Evolutionary conservation across 2,329 filamentous ascomycete species (phyloP).

Genomic region (Ophiosphaerella korrae): DNA sequence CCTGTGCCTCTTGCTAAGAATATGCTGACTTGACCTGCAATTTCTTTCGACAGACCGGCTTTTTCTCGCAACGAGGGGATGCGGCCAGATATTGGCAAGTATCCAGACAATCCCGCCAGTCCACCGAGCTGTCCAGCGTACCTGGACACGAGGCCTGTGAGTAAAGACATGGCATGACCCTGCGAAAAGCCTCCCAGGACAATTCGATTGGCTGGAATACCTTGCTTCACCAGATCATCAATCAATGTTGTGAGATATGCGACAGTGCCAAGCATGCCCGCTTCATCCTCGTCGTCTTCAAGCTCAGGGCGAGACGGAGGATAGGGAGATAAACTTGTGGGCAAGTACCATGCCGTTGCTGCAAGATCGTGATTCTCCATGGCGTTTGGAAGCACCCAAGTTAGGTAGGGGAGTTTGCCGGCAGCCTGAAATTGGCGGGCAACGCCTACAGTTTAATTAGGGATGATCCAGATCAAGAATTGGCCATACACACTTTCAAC

Average conservation of each 20-base stretch:
- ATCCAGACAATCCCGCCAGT: conserved; percentile 54
- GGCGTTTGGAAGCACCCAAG: conserved; percentile 59
- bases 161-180: conserved; percentile 53
- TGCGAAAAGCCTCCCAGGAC: conserved; percentile 57
- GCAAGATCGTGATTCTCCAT: conserved; percentile 53
- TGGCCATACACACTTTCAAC: conserved; percentile 44
- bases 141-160: conserved; percentile 50
- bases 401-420: conserved; percentile 54
- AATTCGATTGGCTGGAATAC: conserved; percentile 51
- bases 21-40: conserved; percentile 46
- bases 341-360: conserved; percentile 55
- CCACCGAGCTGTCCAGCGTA: conserved; percentile 49
- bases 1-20: conserved; percentile 55
- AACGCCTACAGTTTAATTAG: conserved; percentile 40
- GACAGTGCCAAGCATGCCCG: conserved; percentile 49
- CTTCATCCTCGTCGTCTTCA: conserved; percentile 54
- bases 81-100: conserved; percentile 51
- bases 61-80: conserved; percentile 48
- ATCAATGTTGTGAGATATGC: conserved; percentile 51
- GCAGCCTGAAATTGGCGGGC: conserved; percentile 56
- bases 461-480: neutral
- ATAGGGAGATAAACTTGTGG: conserved; percentile 48
- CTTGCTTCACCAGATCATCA: conserved; percentile 48
- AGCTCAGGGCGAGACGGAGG: conserved; percentile 50
- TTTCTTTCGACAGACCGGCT: conserved; percentile 39